These are phyloP conservation scores for Candida tibetensis DNA, from an alignment of 805 yeast species.

Conservation along the genomic window DNA sequence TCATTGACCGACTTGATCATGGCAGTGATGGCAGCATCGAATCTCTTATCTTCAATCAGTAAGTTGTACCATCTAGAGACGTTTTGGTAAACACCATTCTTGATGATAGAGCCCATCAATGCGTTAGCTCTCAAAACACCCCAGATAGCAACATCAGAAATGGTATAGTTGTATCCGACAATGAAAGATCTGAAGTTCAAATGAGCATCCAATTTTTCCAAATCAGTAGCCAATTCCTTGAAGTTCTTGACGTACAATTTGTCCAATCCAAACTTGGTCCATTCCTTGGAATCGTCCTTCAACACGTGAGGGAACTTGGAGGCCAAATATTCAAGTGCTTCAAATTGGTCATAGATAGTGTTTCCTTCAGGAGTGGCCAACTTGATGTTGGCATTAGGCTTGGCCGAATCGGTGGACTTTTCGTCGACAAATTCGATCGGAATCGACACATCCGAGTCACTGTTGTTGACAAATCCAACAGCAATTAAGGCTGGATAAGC, in stretches of 20 bases:
- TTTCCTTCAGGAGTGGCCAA: conserved; percentile 42
- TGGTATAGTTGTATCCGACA: conserved; percentile 60
- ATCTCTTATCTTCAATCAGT: conserved; percentile 62
- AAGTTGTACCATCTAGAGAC: conserved; percentile 91
- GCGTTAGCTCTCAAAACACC: conserved; percentile 92
- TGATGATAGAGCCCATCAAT: conserved; percentile 85
- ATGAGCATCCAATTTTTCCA: conserved; percentile 79
- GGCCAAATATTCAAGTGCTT: conserved; percentile 49
- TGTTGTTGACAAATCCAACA: conserved; percentile 64
- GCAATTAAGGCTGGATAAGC: conserved; percentile 80
- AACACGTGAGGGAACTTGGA: conserved; percentile 49
- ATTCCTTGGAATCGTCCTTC: conserved; percentile 28
- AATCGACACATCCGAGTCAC: conserved; percentile 45
- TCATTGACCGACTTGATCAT: conserved; percentile 70
- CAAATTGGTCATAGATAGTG: conserved; percentile 40
- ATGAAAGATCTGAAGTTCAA: conserved; percentile 82
- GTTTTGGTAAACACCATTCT: conserved; percentile 79
- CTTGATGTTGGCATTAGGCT: conserved; percentile 39
- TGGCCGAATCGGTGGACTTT: conserved; percentile 44
- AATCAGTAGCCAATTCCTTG: conserved; percentile 72
- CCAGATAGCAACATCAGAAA: conserved; percentile 89
- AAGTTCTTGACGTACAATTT: conserved; percentile 81
- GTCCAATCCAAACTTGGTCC: conserved; percentile 66
- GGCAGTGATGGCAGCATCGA: conserved; percentile 67
- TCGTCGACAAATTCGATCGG: conserved; percentile 70